Evolutionary conservation across 768 basidiomycete genomes (phyloP).

Genomic region (Coprinopsis marcescibilis): DNA sequence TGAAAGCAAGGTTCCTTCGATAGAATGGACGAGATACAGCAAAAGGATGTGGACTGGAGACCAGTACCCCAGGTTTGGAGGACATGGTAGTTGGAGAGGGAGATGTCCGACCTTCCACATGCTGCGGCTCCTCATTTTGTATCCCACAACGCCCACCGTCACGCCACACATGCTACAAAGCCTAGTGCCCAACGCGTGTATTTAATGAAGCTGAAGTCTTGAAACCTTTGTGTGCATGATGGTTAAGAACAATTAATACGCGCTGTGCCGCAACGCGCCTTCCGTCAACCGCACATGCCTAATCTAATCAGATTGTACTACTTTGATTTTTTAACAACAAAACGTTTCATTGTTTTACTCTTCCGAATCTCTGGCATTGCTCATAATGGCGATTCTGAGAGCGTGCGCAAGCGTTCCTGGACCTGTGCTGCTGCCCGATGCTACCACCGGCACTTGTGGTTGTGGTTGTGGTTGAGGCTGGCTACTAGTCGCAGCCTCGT

Average conservation of each 20-base stretch:
- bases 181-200: not conserved
- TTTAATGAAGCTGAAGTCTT: not conserved
- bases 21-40: not conserved
- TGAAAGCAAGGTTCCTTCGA: not conserved
- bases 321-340: no score
- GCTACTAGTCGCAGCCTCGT: constrained; percentile 31
- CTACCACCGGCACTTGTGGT: constrained; percentile 18
- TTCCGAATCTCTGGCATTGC: not conserved
- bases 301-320: no score
- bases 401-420: constrained; percentile 19
- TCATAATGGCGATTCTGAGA: not conserved
- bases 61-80: not conserved
- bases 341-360: no score
- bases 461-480: no score
- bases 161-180: no score
- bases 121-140: not conserved
- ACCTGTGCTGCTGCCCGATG: constrained; percentile 24
- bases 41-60: not conserved
- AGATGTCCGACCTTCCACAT: no score
- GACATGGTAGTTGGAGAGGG: constrained; percentile 1
- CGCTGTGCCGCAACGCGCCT: no score
- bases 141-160: no score
- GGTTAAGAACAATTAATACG: no score
- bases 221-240: no score
- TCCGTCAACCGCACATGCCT: no score